phyloP scores from a whole-genome alignment of 2,329 filamentous ascomycete species.

The Colletotrichum melonis region DNA sequence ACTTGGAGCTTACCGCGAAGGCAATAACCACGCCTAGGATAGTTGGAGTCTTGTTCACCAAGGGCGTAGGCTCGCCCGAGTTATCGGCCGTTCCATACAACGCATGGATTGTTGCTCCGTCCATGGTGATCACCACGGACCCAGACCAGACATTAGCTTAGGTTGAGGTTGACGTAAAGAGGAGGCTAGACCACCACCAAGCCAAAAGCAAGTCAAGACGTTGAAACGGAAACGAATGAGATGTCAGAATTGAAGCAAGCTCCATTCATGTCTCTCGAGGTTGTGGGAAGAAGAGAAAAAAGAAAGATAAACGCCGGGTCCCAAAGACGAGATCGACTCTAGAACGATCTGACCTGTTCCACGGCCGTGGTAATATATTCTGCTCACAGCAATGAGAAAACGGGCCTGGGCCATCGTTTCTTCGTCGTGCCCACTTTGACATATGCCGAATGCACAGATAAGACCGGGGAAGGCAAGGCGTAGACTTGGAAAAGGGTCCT shows the following conservation, averaged over 20 bases:
- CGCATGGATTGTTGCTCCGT: constrained; percentile 9
- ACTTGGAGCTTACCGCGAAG: constrained; percentile 39
- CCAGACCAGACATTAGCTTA: not conserved
- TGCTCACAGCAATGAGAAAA: not conserved
- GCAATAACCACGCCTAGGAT: constrained; percentile 45
- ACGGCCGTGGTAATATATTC: not conserved
- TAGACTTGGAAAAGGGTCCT: not conserved
- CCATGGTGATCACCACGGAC: constrained; percentile 14
- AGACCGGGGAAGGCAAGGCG: not conserved
- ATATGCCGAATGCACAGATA: not conserved
- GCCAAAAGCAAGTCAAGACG: not conserved
- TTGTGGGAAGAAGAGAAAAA: not conserved
- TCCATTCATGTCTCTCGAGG: constrained; percentile 17
- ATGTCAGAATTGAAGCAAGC: constrained; percentile 3
- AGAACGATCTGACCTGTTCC: not conserved
- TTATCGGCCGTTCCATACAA: constrained; percentile 26
- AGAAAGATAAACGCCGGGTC: not conserved
- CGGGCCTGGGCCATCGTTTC: not conserved
- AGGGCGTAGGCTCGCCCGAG: constrained; percentile 42
- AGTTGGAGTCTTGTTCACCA: constrained; percentile 42
- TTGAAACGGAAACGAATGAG: not conserved
- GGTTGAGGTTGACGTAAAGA: not conserved
- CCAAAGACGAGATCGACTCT: not conserved
- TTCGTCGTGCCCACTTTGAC: not conserved
- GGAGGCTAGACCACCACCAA: not conserved